A percentile compares a stretch with the other conserved stretches of the same genome.
These are phyloP conservation scores for Pseudocercospora cruenta DNA, from an alignment of 2,329 filamentous ascomycete genomes.

Conservation along the genomic window DNA sequence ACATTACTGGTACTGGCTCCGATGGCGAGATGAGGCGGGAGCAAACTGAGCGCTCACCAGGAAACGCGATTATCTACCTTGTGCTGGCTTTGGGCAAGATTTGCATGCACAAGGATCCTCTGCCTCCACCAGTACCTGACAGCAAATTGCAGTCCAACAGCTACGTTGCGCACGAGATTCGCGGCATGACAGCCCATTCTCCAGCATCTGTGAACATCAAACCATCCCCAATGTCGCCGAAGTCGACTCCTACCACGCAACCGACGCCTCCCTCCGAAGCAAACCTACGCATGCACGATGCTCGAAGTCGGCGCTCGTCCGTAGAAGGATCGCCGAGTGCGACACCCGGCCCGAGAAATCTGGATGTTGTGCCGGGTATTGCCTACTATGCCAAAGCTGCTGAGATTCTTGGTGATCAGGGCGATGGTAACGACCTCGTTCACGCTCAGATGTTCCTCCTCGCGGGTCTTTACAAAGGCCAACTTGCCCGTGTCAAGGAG, in stretches of 20 bases:
- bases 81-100: conserved; percentile 87
- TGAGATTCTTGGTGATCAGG: conserved; percentile 81
- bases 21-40: conserved; percentile 20
- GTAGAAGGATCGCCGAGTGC: conserved; percentile 33
- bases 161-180: conserved; percentile 39
- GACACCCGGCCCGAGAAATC: conserved; percentile 38
- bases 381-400: conserved; percentile 87
- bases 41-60: conserved; percentile 64
- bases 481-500: conserved; percentile 82
- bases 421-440: conserved; percentile 76
- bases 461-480: conserved; percentile 85
- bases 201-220: conserved; percentile 38
- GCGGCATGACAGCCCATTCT: conserved; percentile 32
- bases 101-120: conserved; percentile 58
- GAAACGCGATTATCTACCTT: conserved; percentile 79
- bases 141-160: conserved; percentile 43
- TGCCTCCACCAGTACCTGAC: conserved; percentile 62
- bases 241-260: conserved; percentile 39
- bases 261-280: conserved; percentile 37
- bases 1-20: conserved; percentile 16
- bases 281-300: conserved; percentile 23
- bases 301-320: conserved; percentile 38
- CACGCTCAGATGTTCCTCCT: conserved; percentile 85
- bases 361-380: conserved; percentile 85
- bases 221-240: conserved; percentile 45